phyloP scores from a whole-genome alignment of 768 basidiomycete genomes.

The Suillus discolor region DNA sequence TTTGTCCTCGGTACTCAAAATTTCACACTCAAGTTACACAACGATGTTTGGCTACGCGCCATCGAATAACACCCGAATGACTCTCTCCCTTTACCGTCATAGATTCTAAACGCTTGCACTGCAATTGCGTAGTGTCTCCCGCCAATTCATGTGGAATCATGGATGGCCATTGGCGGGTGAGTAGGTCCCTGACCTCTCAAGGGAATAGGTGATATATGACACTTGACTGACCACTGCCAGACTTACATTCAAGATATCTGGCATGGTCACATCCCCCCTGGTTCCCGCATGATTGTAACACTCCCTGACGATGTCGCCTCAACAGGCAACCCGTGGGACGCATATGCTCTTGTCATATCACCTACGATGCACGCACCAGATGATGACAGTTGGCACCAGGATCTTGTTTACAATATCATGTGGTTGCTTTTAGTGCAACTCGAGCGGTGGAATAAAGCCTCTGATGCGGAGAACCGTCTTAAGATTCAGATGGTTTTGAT shows the following conservation, averaged over 20 bases:
- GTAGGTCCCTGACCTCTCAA: slow-evolving; percentile 7
- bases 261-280: slow-evolving; percentile 26
- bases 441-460: slow-evolving; percentile 24
- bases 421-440: slow-evolving; percentile 33
- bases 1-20: neutral
- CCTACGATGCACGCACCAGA: slow-evolving; percentile 37
- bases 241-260: slow-evolving; percentile 16
- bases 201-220: slow-evolving; percentile 13
- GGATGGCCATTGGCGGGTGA: slow-evolving; percentile 33
- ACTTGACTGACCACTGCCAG: slow-evolving; percentile 23
- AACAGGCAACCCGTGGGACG: neutral
- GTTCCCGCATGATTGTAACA: slow-evolving; percentile 26
- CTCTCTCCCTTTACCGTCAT: neutral
- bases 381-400: slow-evolving; percentile 31
- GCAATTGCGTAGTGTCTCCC: slow-evolving; percentile 32
- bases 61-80: neutral
- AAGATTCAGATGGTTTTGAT: slow-evolving; percentile 9
- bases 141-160: slow-evolving; percentile 32
- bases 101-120: neutral
- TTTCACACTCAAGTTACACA: neutral
- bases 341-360: slow-evolving; percentile 24
- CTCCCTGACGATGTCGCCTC: neutral
- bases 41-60: neutral
- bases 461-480: neutral
- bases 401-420: slow-evolving; percentile 37